A percentile compares a stretch with the other conserved stretches of the same genome.
phyloP scores from a whole-genome alignment of 2,329 filamentous ascomycete species.

The Verruconis gallopava region DNA sequence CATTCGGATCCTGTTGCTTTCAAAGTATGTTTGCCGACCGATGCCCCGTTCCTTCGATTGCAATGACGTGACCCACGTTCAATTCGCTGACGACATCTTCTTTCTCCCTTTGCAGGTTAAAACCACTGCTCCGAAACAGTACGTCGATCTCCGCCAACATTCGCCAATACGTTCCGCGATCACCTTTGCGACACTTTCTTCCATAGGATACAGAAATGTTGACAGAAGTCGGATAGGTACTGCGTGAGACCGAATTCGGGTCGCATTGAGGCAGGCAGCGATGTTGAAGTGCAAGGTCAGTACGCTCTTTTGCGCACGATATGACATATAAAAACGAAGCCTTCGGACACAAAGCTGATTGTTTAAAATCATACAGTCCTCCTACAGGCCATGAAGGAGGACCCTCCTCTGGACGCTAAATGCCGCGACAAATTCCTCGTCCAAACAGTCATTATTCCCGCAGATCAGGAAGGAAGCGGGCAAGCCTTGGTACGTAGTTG shows the following conservation, averaged over 20 bases:
- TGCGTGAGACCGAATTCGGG: slow-evolving; percentile 96
- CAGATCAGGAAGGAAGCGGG: slow-evolving; percentile 72
- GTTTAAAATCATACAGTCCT: slow-evolving; percentile 67
- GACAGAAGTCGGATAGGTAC: slow-evolving; percentile 56
- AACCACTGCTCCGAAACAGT: slow-evolving; percentile 98
- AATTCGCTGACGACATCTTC: no score
- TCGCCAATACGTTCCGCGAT: background rate
- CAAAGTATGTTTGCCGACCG: slow-evolving; percentile 43
- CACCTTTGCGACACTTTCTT: background rate
- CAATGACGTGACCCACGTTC: background rate
- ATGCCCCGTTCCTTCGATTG: no score
- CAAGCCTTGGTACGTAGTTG: slow-evolving; percentile 56
- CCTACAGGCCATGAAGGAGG: slow-evolving; percentile 94
- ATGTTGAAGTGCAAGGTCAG: slow-evolving; percentile 86
- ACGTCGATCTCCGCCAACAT: no score
- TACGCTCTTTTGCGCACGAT: background rate
- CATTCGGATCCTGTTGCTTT: slow-evolving; percentile 48
- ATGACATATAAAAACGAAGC: background rate
- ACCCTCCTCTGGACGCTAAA: slow-evolving; percentile 72
- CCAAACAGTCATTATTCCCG: slow-evolving; percentile 73
- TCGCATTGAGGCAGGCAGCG: slow-evolving; percentile 77
- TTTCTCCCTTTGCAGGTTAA: slow-evolving; percentile 59
- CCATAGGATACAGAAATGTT: slow-evolving; percentile 10
- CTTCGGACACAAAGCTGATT: no score
- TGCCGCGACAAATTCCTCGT: slow-evolving; percentile 98